These are phyloP conservation scores for Blepharisma stoltei DNA, from an alignment of 73 alveolate species.

Conservation along the genomic window DNA sequence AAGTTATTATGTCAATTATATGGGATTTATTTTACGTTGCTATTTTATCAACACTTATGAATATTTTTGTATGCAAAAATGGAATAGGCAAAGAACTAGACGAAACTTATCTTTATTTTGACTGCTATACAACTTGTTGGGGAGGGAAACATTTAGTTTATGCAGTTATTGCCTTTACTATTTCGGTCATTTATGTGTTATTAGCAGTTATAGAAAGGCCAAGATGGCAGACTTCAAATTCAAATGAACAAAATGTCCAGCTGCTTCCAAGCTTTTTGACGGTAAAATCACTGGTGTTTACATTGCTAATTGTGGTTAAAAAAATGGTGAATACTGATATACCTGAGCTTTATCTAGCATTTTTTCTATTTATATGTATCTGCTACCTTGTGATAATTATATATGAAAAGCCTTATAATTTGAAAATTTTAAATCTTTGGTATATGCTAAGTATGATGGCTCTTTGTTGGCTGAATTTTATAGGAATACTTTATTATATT, in stretches of 20 bases:
- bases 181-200: background rate
- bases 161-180: background rate
- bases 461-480: background rate
- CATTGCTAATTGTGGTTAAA: background rate
- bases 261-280: background rate
- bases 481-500: background rate
- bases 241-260: background rate
- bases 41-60: background rate
- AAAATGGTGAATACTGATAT: background rate
- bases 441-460: background rate
- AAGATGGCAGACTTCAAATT: background rate
- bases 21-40: background rate
- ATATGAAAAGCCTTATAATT: background rate
- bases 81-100: background rate
- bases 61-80: background rate
- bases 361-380: background rate
- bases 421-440: background rate
- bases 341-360: background rate
- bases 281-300: background rate
- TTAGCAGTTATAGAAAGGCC: background rate
- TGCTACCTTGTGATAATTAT: background rate
- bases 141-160: background rate
- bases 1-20: background rate
- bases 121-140: slow-evolving; percentile 7
- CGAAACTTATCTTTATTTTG: background rate